These are phyloP conservation scores for Mycena galericulata DNA, from an alignment of 768 basidiomycete genomes.

Conservation along the genomic window DNA sequence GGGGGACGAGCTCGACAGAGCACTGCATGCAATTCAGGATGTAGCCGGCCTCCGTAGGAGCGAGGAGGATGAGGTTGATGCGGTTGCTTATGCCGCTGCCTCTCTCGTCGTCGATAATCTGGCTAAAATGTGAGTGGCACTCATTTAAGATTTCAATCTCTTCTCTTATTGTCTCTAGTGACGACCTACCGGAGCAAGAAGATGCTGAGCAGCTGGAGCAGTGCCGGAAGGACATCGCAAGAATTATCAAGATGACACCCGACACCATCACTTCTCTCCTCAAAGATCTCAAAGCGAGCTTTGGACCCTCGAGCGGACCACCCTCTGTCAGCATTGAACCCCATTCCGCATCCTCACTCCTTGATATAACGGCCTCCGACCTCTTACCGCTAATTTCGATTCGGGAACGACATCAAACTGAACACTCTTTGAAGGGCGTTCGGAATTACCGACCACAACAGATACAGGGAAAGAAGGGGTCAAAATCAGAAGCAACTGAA, in stretches of 20 bases:
- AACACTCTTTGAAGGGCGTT: not conserved
- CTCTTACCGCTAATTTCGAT: not conserved
- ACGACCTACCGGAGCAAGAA: not conserved
- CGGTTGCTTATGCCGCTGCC: not conserved
- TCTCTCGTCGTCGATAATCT: not conserved
- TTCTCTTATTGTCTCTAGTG: not conserved
- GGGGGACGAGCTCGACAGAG: not conserved
- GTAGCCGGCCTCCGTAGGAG: not conserved
- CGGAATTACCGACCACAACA: not conserved
- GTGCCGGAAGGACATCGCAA: not conserved
- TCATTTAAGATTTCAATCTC: not conserved
- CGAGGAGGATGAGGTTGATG: not conserved
- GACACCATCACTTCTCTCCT: not conserved
- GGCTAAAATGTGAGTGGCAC: not conserved
- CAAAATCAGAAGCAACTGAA: not conserved
- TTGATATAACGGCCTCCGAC: not conserved
- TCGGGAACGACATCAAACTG: not conserved
- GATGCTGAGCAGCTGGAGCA: not conserved
- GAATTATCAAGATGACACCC: not conserved
- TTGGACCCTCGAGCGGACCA: not conserved
- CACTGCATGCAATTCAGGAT: not conserved
- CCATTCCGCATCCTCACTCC: not conserved
- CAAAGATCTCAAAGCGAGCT: not conserved
- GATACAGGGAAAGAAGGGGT: not conserved
- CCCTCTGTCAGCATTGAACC: not conserved